Conservation (phyloP, 2,329 filamentous ascomycete genomes). For the Colletotrichum ledebouriae region DNA sequence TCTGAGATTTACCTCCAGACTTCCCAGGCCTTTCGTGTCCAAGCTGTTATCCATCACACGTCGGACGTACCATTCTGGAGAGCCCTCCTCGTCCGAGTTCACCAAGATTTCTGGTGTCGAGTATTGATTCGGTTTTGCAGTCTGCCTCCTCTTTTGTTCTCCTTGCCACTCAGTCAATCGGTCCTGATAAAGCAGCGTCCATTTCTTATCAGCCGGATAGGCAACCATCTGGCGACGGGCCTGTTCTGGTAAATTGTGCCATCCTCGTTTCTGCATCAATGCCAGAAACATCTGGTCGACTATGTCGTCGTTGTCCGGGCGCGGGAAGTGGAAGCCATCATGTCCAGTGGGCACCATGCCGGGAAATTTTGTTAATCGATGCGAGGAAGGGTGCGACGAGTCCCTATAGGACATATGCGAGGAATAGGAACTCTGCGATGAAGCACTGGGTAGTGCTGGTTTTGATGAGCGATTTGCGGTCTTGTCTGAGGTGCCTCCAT, state of each 20-base stretch:
- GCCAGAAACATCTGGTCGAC: constrained; percentile 93
- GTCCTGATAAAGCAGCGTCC: constrained; percentile 97
- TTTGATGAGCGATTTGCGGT: constrained; percentile 61
- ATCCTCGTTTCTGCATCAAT: constrained; percentile 97
- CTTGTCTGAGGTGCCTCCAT: constrained; percentile 59
- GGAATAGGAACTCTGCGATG: constrained; percentile 68
- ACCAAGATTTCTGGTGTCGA: constrained; percentile 78
- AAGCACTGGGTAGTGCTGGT: constrained; percentile 67
- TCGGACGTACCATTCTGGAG: constrained; percentile 97
- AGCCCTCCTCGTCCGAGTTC: constrained; percentile 92
- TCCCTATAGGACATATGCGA: constrained; percentile 55
- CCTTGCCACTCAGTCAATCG: constrained; percentile 93
- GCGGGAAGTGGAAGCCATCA: constrained; percentile 73
- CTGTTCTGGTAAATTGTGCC: constrained; percentile 96
- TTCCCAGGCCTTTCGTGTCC: constrained; percentile 90
- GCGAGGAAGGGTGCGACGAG: constrained; percentile 62
- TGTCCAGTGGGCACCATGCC: constrained; percentile 51
- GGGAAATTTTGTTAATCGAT: constrained; percentile 69
- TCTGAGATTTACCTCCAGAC: constrained; percentile 91
- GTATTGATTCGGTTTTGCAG: constrained; percentile 76
- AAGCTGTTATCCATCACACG: constrained; percentile 97
- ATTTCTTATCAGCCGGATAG: constrained; percentile 95
- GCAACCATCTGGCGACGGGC: constrained; percentile 95
- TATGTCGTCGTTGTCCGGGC: constrained; percentile 83
- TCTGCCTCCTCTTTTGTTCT: constrained; percentile 88